Conservation (phyloP, 2,329 filamentous ascomycete species). For the Passalora sequoiae region DNA sequence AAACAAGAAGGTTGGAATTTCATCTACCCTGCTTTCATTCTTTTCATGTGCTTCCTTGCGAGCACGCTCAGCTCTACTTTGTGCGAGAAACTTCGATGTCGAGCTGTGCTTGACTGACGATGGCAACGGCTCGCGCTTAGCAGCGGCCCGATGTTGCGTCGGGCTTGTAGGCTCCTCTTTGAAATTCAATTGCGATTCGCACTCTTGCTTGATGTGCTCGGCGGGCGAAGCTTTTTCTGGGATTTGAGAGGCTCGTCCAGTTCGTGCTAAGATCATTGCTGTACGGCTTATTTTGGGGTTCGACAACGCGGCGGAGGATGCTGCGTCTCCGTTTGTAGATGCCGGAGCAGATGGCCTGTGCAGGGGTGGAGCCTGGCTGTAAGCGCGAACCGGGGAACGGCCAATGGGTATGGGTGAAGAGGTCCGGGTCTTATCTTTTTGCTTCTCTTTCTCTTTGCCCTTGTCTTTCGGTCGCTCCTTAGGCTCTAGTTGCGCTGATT, state of each 20-base stretch:
- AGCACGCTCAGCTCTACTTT: conserved; percentile 31
- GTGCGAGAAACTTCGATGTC: conserved; percentile 15
- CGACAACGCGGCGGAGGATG: too few relatives aligned
- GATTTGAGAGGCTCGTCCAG: not conserved
- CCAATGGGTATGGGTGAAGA: not conserved
- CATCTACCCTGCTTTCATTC: conserved; percentile 26
- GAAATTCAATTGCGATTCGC: not conserved
- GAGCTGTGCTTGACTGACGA: not conserved
- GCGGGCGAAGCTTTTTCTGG: not conserved
- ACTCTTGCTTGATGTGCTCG: conserved; percentile 2
- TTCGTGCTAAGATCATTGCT: conserved; percentile 1
- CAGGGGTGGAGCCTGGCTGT: not conserved
- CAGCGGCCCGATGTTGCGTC: not conserved
- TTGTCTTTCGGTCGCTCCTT: not conserved
- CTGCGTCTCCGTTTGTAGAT: too few relatives aligned
- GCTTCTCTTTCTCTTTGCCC: not conserved
- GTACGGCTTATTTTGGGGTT: not conserved
- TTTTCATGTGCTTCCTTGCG: conserved; percentile 21
- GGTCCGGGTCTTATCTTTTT: not conserved
- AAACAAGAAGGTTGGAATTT: conserved; percentile 44
- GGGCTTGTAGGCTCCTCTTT: not conserved
- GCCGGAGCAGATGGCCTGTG: not conserved
- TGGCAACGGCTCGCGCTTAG: conserved; percentile 1
- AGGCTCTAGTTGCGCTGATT: not conserved
- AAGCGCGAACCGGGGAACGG: not conserved